A percentile compares a stretch with the other conserved stretches of the same genome.
phyloP scores from a whole-genome alignment of 352 stramenopile genomes.

The Globisporangium paroecandrum region DNA sequence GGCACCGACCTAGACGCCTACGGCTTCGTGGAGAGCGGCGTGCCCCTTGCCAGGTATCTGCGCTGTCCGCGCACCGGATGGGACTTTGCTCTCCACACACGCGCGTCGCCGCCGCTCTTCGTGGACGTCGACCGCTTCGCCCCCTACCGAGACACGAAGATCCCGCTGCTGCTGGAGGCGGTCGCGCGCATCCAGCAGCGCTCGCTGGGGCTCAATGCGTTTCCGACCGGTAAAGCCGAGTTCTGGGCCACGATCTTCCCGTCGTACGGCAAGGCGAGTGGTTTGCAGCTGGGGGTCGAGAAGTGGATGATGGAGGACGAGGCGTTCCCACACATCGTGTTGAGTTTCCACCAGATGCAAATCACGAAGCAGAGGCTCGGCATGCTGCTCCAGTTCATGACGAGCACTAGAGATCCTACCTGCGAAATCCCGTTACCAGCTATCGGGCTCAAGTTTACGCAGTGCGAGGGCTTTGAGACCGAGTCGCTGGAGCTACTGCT shows the following conservation, averaged over 20 bases:
- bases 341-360: slow-evolving; percentile 11
- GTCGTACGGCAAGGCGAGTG: neutral
- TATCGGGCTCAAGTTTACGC: slow-evolving; percentile 12
- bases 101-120: slow-evolving; percentile 1
- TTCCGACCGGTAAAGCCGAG: neutral
- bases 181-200: neutral
- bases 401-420: neutral
- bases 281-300: slow-evolving; percentile 5
- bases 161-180: slow-evolving; percentile 6
- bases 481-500: neutral
- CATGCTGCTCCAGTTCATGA: slow-evolving; percentile 3
- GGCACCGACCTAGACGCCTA: neutral
- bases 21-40: slow-evolving; percentile 4
- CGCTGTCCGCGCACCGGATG: slow-evolving; percentile 3
- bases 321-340: slow-evolving; percentile 6
- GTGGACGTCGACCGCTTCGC: slow-evolving; percentile 10
- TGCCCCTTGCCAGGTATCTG: neutral
- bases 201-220: neutral
- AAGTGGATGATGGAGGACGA: slow-evolving; percentile 7
- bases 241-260: slow-evolving; percentile 9
- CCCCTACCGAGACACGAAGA: slow-evolving; percentile 1
- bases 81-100: slow-evolving; percentile 8
- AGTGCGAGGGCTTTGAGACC: neutral
- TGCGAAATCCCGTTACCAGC: too few species aligned
- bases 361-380: neutral